phyloP scores from a whole-genome alignment of 345 rosid species.

The Salix udensis region DNA sequence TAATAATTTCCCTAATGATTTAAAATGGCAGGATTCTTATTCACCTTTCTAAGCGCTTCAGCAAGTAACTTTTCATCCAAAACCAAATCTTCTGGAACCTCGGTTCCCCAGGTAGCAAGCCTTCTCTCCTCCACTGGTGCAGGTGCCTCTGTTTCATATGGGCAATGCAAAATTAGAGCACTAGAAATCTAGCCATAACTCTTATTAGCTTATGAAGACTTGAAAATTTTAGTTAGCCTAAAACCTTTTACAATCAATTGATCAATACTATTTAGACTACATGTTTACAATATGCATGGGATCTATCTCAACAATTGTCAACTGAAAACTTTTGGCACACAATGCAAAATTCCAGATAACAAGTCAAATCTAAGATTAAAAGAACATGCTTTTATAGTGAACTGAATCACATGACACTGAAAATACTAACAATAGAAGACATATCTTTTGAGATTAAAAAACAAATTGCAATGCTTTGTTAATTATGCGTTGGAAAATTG shows the following conservation, averaged over 20 bases:
- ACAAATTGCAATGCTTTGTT: too few species aligned
- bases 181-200: background rate
- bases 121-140: slow-evolving; percentile 56
- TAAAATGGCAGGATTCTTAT: background rate
- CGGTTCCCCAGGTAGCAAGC: slow-evolving; percentile 79
- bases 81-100: slow-evolving; percentile 58
- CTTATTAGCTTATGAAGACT: background rate
- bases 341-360: background rate
- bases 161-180: background rate
- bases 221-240: too few species aligned
- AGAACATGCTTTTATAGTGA: background rate
- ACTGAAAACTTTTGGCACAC: background rate
- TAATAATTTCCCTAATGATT: background rate
- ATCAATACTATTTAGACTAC: too few species aligned
- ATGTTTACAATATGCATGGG: too few species aligned
- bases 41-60: slow-evolving; percentile 64
- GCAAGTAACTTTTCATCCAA: slow-evolving; percentile 57
- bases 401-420: background rate
- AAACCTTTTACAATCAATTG: too few species aligned
- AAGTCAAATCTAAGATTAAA: background rate
- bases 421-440: too few species aligned
- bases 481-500: too few species aligned
- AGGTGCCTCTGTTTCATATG: slow-evolving; percentile 26
- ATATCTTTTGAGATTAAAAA: background rate
- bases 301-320: too few species aligned